A percentile compares a stretch with the other conserved stretches of the same genome.
phyloP scores from a whole-genome alignment of 2,329 filamentous ascomycete genomes.

The Akanthomyces uredinophilus region DNA sequence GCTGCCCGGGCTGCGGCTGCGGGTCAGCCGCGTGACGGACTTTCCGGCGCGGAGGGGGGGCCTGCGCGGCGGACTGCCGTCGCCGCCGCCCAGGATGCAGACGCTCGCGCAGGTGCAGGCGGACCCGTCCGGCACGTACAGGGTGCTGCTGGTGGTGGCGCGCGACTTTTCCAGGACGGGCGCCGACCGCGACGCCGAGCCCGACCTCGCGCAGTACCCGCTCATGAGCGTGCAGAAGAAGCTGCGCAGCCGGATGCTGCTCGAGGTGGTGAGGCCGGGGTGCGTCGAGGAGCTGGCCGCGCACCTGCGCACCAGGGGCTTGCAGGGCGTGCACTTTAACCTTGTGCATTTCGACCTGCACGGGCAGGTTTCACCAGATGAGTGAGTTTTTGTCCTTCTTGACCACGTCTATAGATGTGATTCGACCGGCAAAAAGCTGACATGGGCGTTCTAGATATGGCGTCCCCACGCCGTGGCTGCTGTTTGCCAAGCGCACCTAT shows the following conservation, averaged over 20 bases:
- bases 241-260: slow-evolving; percentile 22
- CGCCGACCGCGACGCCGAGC: slow-evolving; percentile 24
- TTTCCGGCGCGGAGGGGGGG: slow-evolving; percentile 16
- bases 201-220: slow-evolving; percentile 26
- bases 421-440: neutral
- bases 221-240: slow-evolving; percentile 26
- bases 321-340: slow-evolving; percentile 23
- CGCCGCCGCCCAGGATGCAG: slow-evolving; percentile 9
- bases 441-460: slow-evolving; percentile 16
- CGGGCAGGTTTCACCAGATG: slow-evolving; percentile 22
- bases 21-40: slow-evolving; percentile 24
- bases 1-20: slow-evolving; percentile 20
- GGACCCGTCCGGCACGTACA: slow-evolving; percentile 19
- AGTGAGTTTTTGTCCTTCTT: slow-evolving; percentile 19
- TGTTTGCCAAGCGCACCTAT: slow-evolving; percentile 22
- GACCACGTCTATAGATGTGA: too few relatives aligned
- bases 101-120: slow-evolving; percentile 20
- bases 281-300: slow-evolving; percentile 22
- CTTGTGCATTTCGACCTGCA: slow-evolving; percentile 27
- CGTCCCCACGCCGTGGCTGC: slow-evolving; percentile 21
- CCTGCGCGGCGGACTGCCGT: slow-evolving; percentile 6
- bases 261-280: slow-evolving; percentile 24
- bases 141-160: slow-evolving; percentile 25
- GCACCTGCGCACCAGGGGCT: slow-evolving; percentile 20
- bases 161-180: slow-evolving; percentile 24